Base-by-base conservation (phyloP, 805 yeast species). In the Sungouiella thailandica region DNA sequence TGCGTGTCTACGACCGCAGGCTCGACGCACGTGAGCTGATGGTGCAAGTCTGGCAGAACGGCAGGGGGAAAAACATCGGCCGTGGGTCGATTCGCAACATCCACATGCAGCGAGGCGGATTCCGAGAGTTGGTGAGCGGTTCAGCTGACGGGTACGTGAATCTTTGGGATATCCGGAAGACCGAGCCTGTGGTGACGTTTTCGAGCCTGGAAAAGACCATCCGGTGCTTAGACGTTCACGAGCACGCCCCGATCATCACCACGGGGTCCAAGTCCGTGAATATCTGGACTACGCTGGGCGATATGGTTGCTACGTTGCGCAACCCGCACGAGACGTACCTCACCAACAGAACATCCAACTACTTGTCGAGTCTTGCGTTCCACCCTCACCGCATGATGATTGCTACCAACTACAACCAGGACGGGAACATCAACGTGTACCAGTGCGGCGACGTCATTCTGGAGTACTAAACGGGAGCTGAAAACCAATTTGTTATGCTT, bases 91-190 rank as follows among this genome's bases (percentile, higher is more conserved):
- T 90, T 27, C 67, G 79, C 29, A 86, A 83, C 46, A 79, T 89
- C 7, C 95, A 86, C 50, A 83, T 93, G 94, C 98, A 93, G 64
- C 72, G 98, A 49, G 98, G 98, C 24, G 98, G 98, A 0, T 77
- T 78, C 48, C 70, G 98, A 36, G 98, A 93, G 53, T 69, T 93
- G 29, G 82, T 83, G 2, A 79, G 90, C 43, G 97, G 95, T 0
- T 72, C 83, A 7, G 63, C 83, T 0, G 93, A 85, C 50, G 97
- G 98, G 2, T 65, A 70, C 28, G 83, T 93, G 3, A 83, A 81
- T 36, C 55, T 93, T 17, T 93, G 97, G 97, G 98, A 93, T 59
- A 81, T 93, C 19, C 68, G 98, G 39, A 55, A 67, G 23, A 73
- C 76, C 34, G 76, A 76, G 7, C 90, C 96, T 0, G 84, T 90